phyloP scores from a whole-genome alignment of 2,329 filamentous ascomycete species.

The Penicillium crustosum region DNA sequence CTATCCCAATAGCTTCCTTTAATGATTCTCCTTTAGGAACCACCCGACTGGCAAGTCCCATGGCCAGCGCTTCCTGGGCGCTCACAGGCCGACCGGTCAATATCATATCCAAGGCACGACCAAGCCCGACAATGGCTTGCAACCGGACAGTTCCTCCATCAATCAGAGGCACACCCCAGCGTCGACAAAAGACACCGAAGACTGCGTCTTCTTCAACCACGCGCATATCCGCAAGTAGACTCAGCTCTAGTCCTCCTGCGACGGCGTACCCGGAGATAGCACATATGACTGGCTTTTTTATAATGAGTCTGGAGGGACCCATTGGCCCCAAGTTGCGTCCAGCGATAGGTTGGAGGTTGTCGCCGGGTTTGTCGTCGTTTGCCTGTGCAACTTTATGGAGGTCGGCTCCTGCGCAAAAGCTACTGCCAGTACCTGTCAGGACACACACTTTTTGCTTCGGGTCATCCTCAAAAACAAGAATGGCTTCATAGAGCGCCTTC shows the following conservation, averaged over 20 bases:
- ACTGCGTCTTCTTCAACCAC: constrained; percentile 55
- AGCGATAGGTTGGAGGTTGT: constrained; percentile 34
- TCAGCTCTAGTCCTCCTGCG: constrained; percentile 55
- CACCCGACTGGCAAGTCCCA: constrained; percentile 56
- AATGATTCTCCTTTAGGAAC: constrained; percentile 52
- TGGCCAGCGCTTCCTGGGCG: constrained; percentile 52
- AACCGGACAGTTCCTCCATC: constrained; percentile 56
- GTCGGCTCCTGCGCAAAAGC: constrained; percentile 57
- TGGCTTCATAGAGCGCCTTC: constrained; percentile 48
- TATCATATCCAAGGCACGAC: constrained; percentile 58
- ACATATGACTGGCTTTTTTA: constrained; percentile 54
- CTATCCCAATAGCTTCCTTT: constrained; percentile 52
- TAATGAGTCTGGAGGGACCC: constrained; percentile 52
- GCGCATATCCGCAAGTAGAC: constrained; percentile 54
- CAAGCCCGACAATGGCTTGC: constrained; percentile 53
- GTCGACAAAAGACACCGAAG: constrained; percentile 58
- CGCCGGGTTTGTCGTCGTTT: constrained; percentile 8
- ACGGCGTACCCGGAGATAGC: constrained; percentile 56
- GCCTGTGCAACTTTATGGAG: constrained; percentile 47
- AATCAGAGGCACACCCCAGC: constrained; percentile 55
- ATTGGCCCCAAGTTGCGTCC: constrained; percentile 50
- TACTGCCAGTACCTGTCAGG: constrained; percentile 48
- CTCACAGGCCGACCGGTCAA: constrained; percentile 53
- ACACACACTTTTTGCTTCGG: constrained; percentile 54
- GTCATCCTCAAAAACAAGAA: constrained; percentile 54